Conservation (phyloP, 257 asterid genomes). For the Penstemon davidsonii region DNA sequence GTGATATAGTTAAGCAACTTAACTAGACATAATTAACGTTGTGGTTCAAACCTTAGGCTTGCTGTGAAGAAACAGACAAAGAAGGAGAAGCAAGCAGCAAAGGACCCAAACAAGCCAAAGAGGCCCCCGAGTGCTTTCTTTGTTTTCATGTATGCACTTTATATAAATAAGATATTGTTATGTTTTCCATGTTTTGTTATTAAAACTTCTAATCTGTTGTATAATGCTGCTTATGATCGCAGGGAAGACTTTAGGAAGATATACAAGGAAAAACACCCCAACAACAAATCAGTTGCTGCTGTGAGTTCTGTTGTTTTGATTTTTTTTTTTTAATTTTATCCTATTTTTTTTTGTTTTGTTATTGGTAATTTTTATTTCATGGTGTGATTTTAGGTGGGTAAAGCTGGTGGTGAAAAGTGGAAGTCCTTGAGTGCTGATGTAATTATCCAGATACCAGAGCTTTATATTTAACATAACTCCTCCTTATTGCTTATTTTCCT, state of each 20-base stretch:
- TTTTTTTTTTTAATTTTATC: background rate
- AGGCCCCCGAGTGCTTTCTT: slow-evolving; percentile 72
- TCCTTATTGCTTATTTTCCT: background rate
- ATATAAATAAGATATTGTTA: background rate
- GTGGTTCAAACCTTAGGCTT: slow-evolving; percentile 41
- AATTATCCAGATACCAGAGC: background rate
- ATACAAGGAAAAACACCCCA: slow-evolving; percentile 61
- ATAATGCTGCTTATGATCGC: slow-evolving; percentile 14
- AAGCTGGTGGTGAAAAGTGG: slow-evolving; percentile 73
- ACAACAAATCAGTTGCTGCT: slow-evolving; percentile 69
- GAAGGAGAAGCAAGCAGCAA: slow-evolving; percentile 52
- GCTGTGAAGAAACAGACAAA: slow-evolving; percentile 49
- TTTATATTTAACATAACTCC: no score
- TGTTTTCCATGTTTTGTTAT: background rate
- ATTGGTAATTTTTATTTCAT: background rate
- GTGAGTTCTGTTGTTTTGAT: slow-evolving; percentile 34
- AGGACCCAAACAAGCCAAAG: slow-evolving; percentile 81
- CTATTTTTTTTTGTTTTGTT: background rate
- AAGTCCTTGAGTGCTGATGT: slow-evolving; percentile 58
- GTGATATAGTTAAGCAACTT: no score
- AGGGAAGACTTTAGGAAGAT: slow-evolving; percentile 67
- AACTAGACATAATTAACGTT: background rate
- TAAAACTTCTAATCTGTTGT: background rate
- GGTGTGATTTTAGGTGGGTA: slow-evolving; percentile 52
- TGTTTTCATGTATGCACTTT: slow-evolving; percentile 58